Evolutionary conservation across 768 basidiomycete genomes (phyloP), one percentile per base, ranked within the genome.

Genomic region (Austroboletus eburneus): DNA sequence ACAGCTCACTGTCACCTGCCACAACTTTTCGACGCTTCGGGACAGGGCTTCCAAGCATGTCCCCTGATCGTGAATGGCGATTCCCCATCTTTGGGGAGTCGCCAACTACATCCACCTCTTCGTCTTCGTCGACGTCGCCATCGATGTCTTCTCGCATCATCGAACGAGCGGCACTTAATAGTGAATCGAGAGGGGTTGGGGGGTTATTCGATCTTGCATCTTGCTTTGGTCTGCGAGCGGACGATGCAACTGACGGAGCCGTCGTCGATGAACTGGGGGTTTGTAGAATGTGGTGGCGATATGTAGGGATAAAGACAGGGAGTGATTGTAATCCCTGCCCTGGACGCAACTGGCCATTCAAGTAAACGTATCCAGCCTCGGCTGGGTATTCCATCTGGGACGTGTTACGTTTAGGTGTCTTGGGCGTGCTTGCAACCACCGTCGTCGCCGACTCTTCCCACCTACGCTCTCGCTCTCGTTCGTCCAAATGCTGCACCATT

Each of bases 161-260:
- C 45, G 75, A 74, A 37, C 78, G 70, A 24, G 83, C 82, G 4
- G 82, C 83, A 49, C 71, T 79, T 16, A 85, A 57, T 18, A 85
- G 63, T 0, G 81, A 83, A 47, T 81, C 80, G 33, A 85, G 61
- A 2, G 80, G 76, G 1, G 75, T 79, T 17, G 63, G 65, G 3
- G 71, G 68, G 36, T 68, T 69, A 30, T 52, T 63, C 24, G 40
- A 37, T 21, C 42, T 51, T 2, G 47, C 42, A 18, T 46, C 49
- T 20, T 49, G 52, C 25, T 58, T 56, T 34, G 30, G 12, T 42
- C 60, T 60, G 16, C 57, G 51, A 20, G 51, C 30, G 13, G 64
- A 58, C 0, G 64, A 65, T 5, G 57, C 16, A 12, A 36, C 53
- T 3, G 64, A 67, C 18, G 61, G 54, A 3, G 44, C 57, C 1